Evolutionary conservation across 768 basidiomycete genomes (phyloP).

Genomic region (Termitomyces sp.): DNA sequence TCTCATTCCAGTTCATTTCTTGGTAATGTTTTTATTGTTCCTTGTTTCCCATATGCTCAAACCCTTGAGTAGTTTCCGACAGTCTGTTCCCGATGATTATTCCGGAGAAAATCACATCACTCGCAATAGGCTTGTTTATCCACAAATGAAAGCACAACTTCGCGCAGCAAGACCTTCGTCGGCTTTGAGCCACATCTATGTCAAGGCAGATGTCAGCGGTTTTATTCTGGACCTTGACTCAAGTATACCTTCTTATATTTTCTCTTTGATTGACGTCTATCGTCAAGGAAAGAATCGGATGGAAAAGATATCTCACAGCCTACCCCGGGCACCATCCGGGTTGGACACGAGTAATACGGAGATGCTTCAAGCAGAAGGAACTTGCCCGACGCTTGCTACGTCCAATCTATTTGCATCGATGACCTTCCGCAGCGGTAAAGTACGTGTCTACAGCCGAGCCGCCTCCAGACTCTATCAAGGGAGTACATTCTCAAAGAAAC

Average conservation of each 20-base stretch:
- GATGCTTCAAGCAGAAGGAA: conserved; percentile 22
- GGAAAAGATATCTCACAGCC: conserved; percentile 55
- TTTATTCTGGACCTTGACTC: conserved; percentile 85
- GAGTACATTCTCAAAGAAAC: conserved; percentile 31
- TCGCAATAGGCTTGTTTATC: conserved; percentile 72
- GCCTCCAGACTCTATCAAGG: conserved; percentile 37
- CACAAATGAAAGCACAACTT: conserved; percentile 76
- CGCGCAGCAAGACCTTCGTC: conserved; percentile 46
- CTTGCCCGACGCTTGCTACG: conserved; percentile 41
- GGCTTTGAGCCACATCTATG: conserved; percentile 51
- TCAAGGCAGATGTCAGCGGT: conserved; percentile 73
- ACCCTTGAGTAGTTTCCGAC: conserved; percentile 65
- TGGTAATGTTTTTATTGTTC: conserved; percentile 42
- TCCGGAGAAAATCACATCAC: conserved; percentile 62
- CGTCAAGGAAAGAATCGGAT: conserved; percentile 77
- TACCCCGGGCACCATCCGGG: conserved; percentile 40
- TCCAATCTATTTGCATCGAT: conserved; percentile 65
- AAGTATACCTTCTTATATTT: conserved; percentile 71
- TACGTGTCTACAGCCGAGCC: conserved; percentile 62
- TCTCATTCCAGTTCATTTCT: conserved; percentile 85
- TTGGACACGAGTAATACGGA: conserved; percentile 6
- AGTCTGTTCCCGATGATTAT: conserved; percentile 69
- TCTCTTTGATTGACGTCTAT: conserved; percentile 84
- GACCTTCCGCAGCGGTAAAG: conserved; percentile 81
- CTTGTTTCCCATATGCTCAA: conserved; percentile 13